Evolutionary conservation across 352 stramenopile species (phyloP), one percentile per base, ranked within the genome.

Genomic region (Globisporangium okanoganense): DNA sequence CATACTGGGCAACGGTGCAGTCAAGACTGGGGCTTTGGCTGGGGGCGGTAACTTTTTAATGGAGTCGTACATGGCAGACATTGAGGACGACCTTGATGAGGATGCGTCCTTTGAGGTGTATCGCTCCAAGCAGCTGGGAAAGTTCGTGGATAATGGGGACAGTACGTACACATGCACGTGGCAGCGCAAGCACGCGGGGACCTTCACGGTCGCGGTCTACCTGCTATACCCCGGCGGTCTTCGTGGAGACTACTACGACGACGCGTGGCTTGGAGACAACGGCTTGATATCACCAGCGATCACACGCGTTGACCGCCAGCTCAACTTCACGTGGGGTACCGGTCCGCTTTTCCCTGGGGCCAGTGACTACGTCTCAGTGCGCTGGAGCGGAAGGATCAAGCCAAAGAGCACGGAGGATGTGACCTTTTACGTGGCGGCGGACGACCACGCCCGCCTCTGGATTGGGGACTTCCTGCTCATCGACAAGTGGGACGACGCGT

Each of bases 291-390:
- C 44, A 5, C 60, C 67, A 7, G 49, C 79, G 2, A 55, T 80
- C 25, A 72, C 70, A 8, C 80, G 84, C 2, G 78, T 91, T 40
- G 85, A 92, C 67, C 70, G 69, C 4, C 59, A 83, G 25, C 54
- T 92, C 5, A 94, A 91, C 55, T 92, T 93, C 51, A 91, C 79
- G 31, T 92, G 84, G 83, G 72, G 67, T 14, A 64, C 36, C 24
- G 82, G 79, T 0, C 45, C 78, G 14, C 41, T 81, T 2, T 86
- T 90, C 53, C 61, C 73, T 41, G 76, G 72, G 1, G 69, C 72
- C 6, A 78, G 65, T 2, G 82, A 83, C 44, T 88, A 87, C 65
- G 65, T 80, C 0, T 82, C 75, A 1, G 74, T 87, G 10, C 76
- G 82, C 6, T 94, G 85, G 85, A 86, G 58, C 48, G 85, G 85